Evolutionary conservation across 2,329 filamentous ascomycete species (phyloP).

Genomic region (Paecilomyces formosus): DNA sequence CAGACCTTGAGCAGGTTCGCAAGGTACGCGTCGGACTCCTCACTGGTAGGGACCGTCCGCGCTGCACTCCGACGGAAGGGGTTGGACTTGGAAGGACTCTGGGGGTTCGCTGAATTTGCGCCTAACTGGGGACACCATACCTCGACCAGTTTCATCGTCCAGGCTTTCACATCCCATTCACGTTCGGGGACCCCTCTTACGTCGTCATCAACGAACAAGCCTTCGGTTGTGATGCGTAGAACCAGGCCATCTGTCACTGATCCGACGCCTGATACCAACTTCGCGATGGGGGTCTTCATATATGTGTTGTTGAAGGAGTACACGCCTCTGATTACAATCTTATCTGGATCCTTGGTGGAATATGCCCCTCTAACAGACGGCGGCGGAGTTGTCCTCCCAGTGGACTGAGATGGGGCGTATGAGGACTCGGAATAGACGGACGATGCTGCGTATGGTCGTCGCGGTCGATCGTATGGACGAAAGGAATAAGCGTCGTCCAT

Average conservation of each 20-base stretch:
- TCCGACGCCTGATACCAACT: slow-evolving; percentile 76
- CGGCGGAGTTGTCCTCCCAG: slow-evolving; percentile 74
- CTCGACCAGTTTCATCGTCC: slow-evolving; percentile 91
- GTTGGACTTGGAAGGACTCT: slow-evolving; percentile 17
- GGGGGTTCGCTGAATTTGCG: slow-evolving; percentile 33
- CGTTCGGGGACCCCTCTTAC: slow-evolving; percentile 83
- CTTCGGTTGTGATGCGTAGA: slow-evolving; percentile 85
- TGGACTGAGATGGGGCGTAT: slow-evolving; percentile 78
- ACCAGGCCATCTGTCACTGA: slow-evolving; percentile 88
- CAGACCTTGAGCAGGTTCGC: slow-evolving; percentile 57
- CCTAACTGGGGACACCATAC: slow-evolving; percentile 66
- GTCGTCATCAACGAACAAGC: slow-evolving; percentile 95
- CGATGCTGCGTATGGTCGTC: slow-evolving; percentile 49
- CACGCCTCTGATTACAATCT: slow-evolving; percentile 90
- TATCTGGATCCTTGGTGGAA: slow-evolving; percentile 82
- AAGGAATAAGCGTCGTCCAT: slow-evolving; percentile 64
- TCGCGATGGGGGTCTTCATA: slow-evolving; percentile 79
- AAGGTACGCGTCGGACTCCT: slow-evolving; percentile 61
- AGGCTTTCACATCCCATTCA: slow-evolving; percentile 98
- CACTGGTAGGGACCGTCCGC: slow-evolving; percentile 49
- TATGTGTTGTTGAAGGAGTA: slow-evolving; percentile 89
- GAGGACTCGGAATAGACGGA: slow-evolving; percentile 74
- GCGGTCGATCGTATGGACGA: slow-evolving; percentile 67
- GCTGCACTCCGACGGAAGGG: slow-evolving; percentile 39
- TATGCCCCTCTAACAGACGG: slow-evolving; percentile 72